Evolutionary conservation across 805 yeast genomes (phyloP).

Genomic region (Torulaspora quercuum): DNA sequence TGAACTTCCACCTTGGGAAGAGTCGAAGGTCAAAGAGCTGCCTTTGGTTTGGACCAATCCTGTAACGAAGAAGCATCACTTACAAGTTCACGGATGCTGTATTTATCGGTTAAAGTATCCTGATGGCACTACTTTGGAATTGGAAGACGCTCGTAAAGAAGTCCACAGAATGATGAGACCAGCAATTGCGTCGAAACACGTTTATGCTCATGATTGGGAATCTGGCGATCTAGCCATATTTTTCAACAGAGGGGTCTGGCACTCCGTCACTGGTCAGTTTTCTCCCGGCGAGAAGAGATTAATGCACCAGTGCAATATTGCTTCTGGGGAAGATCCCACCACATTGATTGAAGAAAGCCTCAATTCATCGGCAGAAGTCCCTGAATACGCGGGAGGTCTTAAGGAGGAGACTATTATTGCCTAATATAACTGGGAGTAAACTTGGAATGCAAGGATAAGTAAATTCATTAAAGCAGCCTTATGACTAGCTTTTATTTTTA

Average conservation of each 20-base stretch:
- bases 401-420: no score
- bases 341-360: slow-evolving; percentile 7
- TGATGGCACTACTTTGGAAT: slow-evolving; percentile 57
- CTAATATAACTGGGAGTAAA: no score
- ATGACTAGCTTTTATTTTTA: no score
- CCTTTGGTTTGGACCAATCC: slow-evolving; percentile 95
- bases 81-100: slow-evolving; percentile 89
- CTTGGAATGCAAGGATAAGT: no score
- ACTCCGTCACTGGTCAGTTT: slow-evolving; percentile 87
- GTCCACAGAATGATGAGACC: slow-evolving; percentile 80
- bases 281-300: slow-evolving; percentile 71
- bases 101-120: slow-evolving; percentile 56
- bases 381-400: no score
- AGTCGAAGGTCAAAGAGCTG: slow-evolving; percentile 64
- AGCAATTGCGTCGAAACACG: slow-evolving; percentile 66
- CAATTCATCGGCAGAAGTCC: slow-evolving; percentile 1
- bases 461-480: no score
- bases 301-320: slow-evolving; percentile 93
- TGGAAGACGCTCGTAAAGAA: slow-evolving; percentile 70
- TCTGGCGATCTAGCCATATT: slow-evolving; percentile 84
- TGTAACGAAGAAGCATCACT: slow-evolving; percentile 73
- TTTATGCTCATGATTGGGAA: slow-evolving; percentile 80
- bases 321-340: slow-evolving; percentile 70
- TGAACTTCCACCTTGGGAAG: slow-evolving; percentile 81
- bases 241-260: slow-evolving; percentile 88